Conservation (phyloP, 2,329 filamentous ascomycete species). For the Aspergillus fumigatus region DNA sequence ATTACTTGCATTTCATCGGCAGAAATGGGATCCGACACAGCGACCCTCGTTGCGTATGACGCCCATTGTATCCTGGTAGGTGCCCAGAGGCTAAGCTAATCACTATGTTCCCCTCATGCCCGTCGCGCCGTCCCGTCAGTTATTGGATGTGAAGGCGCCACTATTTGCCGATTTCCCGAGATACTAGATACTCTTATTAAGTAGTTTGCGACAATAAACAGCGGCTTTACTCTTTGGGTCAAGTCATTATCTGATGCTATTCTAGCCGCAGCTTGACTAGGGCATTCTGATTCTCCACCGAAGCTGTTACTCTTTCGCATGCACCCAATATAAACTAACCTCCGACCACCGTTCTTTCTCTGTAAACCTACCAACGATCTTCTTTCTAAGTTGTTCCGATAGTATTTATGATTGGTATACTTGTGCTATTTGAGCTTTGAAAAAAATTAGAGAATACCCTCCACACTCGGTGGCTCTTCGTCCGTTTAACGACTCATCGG, state of each 20-base stretch:
- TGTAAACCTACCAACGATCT: neutral
- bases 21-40: neutral
- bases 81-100: neutral
- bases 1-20: neutral
- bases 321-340: neutral
- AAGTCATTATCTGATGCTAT: neutral
- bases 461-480: neutral
- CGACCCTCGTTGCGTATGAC: neutral
- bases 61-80: neutral
- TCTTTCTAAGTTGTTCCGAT: neutral
- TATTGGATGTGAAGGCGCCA: neutral
- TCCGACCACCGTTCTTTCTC: neutral
- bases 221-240: neutral
- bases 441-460: neutral
- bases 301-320: neutral
- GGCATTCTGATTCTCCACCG: no score
- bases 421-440: neutral
- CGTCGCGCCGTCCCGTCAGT: neutral
- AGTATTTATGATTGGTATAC: neutral
- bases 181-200: neutral
- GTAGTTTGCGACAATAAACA: neutral
- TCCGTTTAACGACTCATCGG: neutral
- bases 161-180: neutral
- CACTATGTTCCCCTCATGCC: neutral
- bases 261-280: neutral